Evolutionary conservation across 129 eudicot species (phyloP).

Genomic region (Centaurea solstitialis): DNA sequence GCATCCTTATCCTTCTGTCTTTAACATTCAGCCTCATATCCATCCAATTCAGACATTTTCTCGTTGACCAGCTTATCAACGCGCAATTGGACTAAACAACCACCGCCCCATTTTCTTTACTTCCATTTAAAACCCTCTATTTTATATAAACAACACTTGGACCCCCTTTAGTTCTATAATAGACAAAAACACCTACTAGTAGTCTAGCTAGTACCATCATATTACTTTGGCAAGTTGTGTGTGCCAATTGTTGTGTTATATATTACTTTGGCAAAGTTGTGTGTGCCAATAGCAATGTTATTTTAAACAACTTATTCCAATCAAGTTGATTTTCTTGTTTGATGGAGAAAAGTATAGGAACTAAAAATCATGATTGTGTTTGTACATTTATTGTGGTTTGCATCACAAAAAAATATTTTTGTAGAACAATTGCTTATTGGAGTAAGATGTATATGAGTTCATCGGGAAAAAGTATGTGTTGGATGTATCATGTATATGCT

Average conservation of each 20-base stretch:
- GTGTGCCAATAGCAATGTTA: background rate
- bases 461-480: background rate
- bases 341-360: background rate
- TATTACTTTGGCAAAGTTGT: no score
- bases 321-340: background rate
- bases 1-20: constrained; percentile 35
- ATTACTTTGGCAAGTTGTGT: no score
- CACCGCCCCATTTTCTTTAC: constrained; percentile 27
- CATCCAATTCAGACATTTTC: constrained; percentile 11
- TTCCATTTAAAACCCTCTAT: background rate
- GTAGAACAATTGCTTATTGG: background rate
- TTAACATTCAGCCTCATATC: constrained; percentile 12
- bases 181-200: no score
- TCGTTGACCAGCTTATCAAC: constrained; percentile 22
- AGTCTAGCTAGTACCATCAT: no score
- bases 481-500: background rate
- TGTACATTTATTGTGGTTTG: background rate
- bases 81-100: constrained; percentile 12
- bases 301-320: background rate
- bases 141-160: background rate
- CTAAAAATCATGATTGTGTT: no score
- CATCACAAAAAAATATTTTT: background rate
- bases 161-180: background rate
- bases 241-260: no score
- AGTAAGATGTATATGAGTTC: background rate